Percentiles rank a stretch among this genome's conserved stretches.
These are phyloP conservation scores for Aspergillus egyptiacus DNA, from an alignment of 495 filamentous ascomycete genomes.

Conservation along the genomic window DNA sequence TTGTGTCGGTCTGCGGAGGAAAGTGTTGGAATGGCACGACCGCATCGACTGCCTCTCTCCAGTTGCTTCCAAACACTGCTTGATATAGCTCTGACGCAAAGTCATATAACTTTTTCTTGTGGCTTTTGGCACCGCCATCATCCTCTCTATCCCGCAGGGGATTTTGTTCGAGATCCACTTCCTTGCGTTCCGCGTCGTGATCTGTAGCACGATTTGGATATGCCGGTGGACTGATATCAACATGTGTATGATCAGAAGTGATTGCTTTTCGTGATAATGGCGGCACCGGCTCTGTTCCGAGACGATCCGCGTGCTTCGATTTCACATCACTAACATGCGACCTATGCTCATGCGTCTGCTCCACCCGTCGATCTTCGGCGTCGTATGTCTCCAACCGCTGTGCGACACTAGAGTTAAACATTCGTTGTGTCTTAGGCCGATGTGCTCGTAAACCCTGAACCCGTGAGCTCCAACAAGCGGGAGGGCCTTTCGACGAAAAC, in stretches of 20 bases:
- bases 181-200: neutral
- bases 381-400: constrained; percentile 17
- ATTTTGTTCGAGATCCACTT: neutral
- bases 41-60: constrained; percentile 55
- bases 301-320: neutral
- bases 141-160: neutral
- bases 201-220: neutral
- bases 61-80: constrained; percentile 13
- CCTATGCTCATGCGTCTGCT: neutral
- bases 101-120: constrained; percentile 4
- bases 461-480: constrained; percentile 19
- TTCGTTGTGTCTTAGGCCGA: constrained; percentile 23
- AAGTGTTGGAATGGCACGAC: constrained; percentile 34
- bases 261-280: neutral
- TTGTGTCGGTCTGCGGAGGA: constrained; percentile 28
- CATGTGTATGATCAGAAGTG: neutral
- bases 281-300: neutral
- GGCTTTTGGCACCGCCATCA: constrained; percentile 10
- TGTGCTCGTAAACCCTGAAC: constrained; percentile 14
- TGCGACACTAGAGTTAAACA: constrained; percentile 29
- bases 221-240: neutral
- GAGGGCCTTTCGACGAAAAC: constrained; percentile 15
- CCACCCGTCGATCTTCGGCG: constrained; percentile 5
- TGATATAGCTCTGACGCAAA: constrained; percentile 18
- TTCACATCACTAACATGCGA: constrained; percentile 1